Conservation (phyloP, 2,329 filamentous ascomycete species). For the Sporothrix dimorphospora region DNA sequence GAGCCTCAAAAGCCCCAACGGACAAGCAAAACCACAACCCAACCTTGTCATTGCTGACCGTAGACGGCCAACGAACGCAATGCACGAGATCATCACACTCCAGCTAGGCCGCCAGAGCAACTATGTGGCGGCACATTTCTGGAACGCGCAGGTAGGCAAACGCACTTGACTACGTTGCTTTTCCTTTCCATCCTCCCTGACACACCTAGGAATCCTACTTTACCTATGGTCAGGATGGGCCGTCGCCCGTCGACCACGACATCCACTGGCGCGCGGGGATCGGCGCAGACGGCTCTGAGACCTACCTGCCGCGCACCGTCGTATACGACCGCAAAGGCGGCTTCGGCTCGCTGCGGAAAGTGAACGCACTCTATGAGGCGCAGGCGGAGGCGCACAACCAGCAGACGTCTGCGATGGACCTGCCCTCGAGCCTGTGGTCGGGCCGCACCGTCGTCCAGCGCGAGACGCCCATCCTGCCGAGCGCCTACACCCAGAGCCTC, state of each 20-base stretch:
- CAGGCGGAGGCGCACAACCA: constrained; percentile 38
- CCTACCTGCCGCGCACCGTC: constrained; percentile 86
- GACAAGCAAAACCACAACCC: too few species aligned
- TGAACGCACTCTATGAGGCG: constrained; percentile 82
- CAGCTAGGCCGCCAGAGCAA: constrained; percentile 94
- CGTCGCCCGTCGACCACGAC: constrained; percentile 75
- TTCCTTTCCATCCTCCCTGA: not conserved
- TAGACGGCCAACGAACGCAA: constrained; percentile 43
- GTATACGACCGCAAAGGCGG: constrained; percentile 95
- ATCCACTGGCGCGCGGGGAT: constrained; percentile 86
- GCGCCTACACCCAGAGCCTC: constrained; percentile 77
- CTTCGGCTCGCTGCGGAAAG: constrained; percentile 84
- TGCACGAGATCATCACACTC: constrained; percentile 94
- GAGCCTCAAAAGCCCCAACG: not conserved
- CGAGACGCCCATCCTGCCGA: constrained; percentile 67
- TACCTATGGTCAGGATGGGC: constrained; percentile 73
- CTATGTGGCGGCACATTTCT: constrained; percentile 93
- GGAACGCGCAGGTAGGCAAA: constrained; percentile 90
- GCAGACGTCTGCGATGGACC: constrained; percentile 24
- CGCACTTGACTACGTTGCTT: not conserved
- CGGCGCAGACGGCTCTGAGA: constrained; percentile 82
- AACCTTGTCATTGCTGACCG: not conserved
- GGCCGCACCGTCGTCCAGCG: constrained; percentile 69
- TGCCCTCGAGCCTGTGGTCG: constrained; percentile 45
- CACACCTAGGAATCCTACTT: constrained; percentile 88